These are phyloP conservation scores for Massariosphaeria phaeospora DNA, from an alignment of 495 filamentous ascomycete genomes.

Conservation along the genomic window DNA sequence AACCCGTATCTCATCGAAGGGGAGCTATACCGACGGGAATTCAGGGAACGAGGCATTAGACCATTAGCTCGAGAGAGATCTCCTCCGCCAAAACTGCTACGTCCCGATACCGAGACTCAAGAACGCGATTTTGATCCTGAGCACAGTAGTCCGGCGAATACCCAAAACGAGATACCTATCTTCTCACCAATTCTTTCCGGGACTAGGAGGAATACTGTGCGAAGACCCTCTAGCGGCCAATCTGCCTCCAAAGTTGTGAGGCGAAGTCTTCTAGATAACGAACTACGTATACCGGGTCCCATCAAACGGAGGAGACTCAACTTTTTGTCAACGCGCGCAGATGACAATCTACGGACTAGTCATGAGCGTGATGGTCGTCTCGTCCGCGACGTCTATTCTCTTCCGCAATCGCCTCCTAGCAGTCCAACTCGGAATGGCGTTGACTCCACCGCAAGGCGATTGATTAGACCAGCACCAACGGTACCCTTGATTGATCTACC, in stretches of 20 bases:
- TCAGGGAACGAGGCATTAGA: slow-evolving; percentile 33
- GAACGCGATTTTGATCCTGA: slow-evolving; percentile 26
- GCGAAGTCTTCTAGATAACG: too few relatives aligned
- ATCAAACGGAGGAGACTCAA: too few relatives aligned
- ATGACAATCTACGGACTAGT: too few relatives aligned
- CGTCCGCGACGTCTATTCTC: slow-evolving; percentile 3
- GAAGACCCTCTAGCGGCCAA: too few relatives aligned
- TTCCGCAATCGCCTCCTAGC: slow-evolving; percentile 23
- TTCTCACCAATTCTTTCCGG: too few relatives aligned
- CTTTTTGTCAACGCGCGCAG: too few relatives aligned
- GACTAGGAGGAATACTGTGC: too few relatives aligned
- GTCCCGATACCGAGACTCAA: slow-evolving; percentile 18
- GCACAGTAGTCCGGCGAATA: slow-evolving; percentile 3
- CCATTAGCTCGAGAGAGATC: slow-evolving; percentile 25
- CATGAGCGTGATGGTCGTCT: too few relatives aligned
- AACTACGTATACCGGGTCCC: too few relatives aligned
- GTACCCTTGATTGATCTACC: slow-evolving; percentile 8
- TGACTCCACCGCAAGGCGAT: not conserved
- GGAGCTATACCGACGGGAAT: slow-evolving; percentile 35
- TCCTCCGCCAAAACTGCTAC: not conserved
- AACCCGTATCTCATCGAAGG: slow-evolving; percentile 40
- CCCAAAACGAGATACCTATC: not conserved
- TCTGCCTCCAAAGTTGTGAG: too few relatives aligned
- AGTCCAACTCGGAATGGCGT: slow-evolving; percentile 1
- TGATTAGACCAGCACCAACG: not conserved